These are phyloP conservation scores for Phytophthora capsici DNA, from an alignment of 352 stramenopile species.

Conservation along the genomic window DNA sequence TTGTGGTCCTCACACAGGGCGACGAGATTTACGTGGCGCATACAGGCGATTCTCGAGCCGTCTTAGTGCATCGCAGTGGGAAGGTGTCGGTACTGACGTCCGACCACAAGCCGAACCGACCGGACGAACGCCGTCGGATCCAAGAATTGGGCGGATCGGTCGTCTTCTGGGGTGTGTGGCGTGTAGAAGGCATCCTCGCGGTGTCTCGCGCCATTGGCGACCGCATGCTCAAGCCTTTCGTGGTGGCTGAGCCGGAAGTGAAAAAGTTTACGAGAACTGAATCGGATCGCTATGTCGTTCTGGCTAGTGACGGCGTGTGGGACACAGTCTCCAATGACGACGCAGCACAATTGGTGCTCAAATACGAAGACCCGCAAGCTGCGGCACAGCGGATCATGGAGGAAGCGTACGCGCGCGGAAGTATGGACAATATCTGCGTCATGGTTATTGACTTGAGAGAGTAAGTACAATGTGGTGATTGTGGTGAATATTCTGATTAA, in stretches of 20 bases:
- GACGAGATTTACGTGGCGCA: slow-evolving; percentile 90
- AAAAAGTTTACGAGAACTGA: slow-evolving; percentile 63
- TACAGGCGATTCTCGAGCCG: slow-evolving; percentile 89
- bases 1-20: slow-evolving; percentile 80
- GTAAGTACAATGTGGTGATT: slow-evolving; percentile 39
- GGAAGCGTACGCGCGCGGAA: slow-evolving; percentile 83
- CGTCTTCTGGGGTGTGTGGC: slow-evolving; percentile 92
- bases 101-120: slow-evolving; percentile 93
- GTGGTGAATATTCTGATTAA: background rate
- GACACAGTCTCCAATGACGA: slow-evolving; percentile 92
- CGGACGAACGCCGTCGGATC: slow-evolving; percentile 91
- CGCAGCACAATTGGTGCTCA: slow-evolving; percentile 72
- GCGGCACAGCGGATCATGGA: slow-evolving; percentile 86
- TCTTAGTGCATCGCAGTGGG: slow-evolving; percentile 86
- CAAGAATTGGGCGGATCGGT: slow-evolving; percentile 89
- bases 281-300: slow-evolving; percentile 84
- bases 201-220: slow-evolving; percentile 94
- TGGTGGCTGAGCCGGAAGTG: slow-evolving; percentile 92
- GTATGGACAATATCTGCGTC: slow-evolving; percentile 92
- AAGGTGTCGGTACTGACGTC: slow-evolving; percentile 79
- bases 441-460: slow-evolving; percentile 91
- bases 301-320: slow-evolving; percentile 93
- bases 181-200: slow-evolving; percentile 94
- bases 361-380: slow-evolving; percentile 70
- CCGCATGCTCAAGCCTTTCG: slow-evolving; percentile 91